Base-by-base conservation (phyloP, 2,329 filamentous ascomycete genomes). In the Trichoderma sp. region DNA sequence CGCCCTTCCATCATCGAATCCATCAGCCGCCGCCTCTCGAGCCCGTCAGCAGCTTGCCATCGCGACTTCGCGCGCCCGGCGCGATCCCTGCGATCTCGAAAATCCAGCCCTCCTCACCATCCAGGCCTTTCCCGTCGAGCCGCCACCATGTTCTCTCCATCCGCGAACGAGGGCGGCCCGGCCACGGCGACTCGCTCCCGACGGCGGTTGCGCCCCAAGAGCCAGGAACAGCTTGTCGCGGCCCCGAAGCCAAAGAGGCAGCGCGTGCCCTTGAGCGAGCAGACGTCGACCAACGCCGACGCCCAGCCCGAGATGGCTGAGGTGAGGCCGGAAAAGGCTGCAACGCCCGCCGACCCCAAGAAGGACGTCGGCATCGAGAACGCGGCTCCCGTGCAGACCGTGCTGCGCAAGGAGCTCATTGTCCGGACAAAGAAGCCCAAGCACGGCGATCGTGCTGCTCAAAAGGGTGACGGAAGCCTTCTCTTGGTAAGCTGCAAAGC, bases 401-500 rank as follows among this genome's bases (percentile, higher is more conserved):
- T 75, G 10, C 74, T 78, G 50, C 81, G 78, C 68, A 83, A 81
- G 69, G 86, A 89, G 71, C 80, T 87, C 54, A 85, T 80, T 65
- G 80, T 88, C 45, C 82, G 87, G 67, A 81, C 84, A 10, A 89
- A 88, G 73, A 89, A 89, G 74, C 74, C 81, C 54, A 88, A 88
- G 72, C 78, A 82, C n/a, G 81, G 81, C 67, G 87, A 91, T 72
- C 83, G 89, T 70, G 79, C 81, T 17, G 75, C 77, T 51, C 82
- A 80, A 70, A 91, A 90, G 74, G 88, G 87, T 55, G 89, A 92
- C 73, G 86, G 87, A 39, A 88, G 86, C 70, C 80, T 87, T 67
- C 81, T 89, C 70, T 74, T 92, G 77, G 89, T 91, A 79, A 63
- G 83, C 76, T n/a, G 45, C 55, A 57, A 4, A 64, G 43, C 43